Percentiles rank a stretch among this genome's conserved stretches.
Evolutionary conservation across 306 rosid species (phyloP).

Genomic region (Nissolia schottii): DNA sequence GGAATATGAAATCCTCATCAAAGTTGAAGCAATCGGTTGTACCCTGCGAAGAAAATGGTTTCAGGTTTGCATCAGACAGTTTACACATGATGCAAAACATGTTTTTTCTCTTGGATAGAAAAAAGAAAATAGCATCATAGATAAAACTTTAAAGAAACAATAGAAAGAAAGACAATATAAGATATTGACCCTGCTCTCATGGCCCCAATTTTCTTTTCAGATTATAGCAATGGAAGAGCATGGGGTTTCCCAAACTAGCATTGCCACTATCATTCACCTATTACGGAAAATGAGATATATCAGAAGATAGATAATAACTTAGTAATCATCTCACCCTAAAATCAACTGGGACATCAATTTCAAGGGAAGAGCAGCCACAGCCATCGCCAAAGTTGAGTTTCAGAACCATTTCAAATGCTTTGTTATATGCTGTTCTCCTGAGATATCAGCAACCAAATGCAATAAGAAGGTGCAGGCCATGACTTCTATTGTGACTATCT

Average conservation of each 20-base stretch:
- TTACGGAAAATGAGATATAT: conserved; percentile 5
- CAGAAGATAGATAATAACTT: background rate
- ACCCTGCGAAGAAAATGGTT: conserved; percentile 41
- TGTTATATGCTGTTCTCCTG: conserved; percentile 72
- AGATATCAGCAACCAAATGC: conserved; percentile 29
- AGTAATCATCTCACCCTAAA: conserved; percentile 56
- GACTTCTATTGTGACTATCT: background rate
- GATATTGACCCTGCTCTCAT: background rate
- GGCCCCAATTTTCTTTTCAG: background rate
- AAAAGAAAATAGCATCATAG: background rate
- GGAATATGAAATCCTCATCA: conserved; percentile 59
- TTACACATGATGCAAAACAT: background rate
- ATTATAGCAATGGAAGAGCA: background rate
- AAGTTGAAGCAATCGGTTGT: conserved; percentile 53
- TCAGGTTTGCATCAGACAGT: background rate
- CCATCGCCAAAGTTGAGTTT: conserved; percentile 82
- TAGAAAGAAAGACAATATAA: background rate
- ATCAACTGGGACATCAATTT: conserved; percentile 70
- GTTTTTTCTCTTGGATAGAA: background rate
- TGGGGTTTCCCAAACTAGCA: background rate
- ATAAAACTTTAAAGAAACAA: background rate
- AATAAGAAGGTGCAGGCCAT: conserved; percentile 14
- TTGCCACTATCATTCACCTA: conserved; percentile 1
- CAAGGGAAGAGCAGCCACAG: conserved; percentile 62
- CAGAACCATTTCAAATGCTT: conserved; percentile 80